Conservation (phyloP, 2,329 filamentous ascomycete genomes). For the Aspergillus persii region DNA sequence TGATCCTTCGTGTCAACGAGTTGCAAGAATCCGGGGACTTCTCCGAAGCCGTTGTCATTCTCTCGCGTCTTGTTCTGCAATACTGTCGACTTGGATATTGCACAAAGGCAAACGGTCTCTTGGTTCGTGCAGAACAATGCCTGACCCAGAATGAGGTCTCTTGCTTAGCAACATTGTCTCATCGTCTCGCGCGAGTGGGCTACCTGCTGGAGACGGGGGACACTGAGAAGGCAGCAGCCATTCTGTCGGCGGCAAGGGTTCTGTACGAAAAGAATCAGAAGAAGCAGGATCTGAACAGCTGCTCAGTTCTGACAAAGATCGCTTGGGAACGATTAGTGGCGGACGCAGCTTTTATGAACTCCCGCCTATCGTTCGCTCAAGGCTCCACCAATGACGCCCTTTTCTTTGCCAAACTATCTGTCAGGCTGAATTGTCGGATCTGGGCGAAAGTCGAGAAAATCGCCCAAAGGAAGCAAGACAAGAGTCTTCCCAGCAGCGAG, state of each 20-base stretch:
- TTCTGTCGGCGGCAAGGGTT: constrained; percentile 26
- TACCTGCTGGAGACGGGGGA: constrained; percentile 68
- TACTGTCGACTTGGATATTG: constrained; percentile 61
- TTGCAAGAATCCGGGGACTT: constrained; percentile 37
- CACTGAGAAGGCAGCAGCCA: constrained; percentile 55
- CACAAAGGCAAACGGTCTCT: constrained; percentile 54
- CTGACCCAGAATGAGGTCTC: constrained; percentile 41
- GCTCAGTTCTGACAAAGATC: constrained; percentile 40
- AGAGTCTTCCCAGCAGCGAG: constrained; percentile 16
- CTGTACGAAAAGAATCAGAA: constrained; percentile 34
- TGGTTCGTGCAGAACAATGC: constrained; percentile 59
- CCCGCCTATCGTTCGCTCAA: constrained; percentile 61
- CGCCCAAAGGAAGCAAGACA: constrained; percentile 35
- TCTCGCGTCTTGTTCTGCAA: constrained; percentile 52
- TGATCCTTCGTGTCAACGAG: constrained; percentile 50
- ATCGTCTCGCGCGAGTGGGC: constrained; percentile 71
- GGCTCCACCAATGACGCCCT: constrained; percentile 47
- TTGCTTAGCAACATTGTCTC: constrained; percentile 51
- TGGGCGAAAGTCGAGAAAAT: constrained; percentile 53
- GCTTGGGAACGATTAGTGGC: constrained; percentile 55
- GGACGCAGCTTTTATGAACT: constrained; percentile 63
- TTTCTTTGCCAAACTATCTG: constrained; percentile 48
- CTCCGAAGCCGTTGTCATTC: constrained; percentile 42
- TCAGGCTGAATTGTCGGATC: constrained; percentile 50
- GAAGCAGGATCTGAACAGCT: constrained; percentile 29